Percentiles rank a stretch among this genome's conserved stretches.
phyloP scores from a whole-genome alignment of 2,329 filamentous ascomycete species.

The Apiospora aurea region DNA sequence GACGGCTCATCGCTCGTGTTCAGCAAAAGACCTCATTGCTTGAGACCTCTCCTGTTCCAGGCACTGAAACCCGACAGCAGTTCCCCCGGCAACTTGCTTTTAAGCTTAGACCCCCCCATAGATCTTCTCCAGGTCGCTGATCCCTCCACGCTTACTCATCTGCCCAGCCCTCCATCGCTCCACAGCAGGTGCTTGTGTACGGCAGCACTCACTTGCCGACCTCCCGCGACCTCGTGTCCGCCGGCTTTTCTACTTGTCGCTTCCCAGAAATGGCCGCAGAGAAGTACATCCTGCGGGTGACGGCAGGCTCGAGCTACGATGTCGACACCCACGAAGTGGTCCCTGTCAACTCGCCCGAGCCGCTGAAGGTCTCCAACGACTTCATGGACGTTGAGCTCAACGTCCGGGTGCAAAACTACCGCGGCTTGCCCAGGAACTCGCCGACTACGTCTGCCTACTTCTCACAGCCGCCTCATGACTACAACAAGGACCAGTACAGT shows the following conservation, averaged over 20 bases:
- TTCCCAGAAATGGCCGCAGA: conserved; percentile 44
- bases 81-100: neutral
- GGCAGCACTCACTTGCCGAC: neutral
- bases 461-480: conserved; percentile 68
- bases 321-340: conserved; percentile 74
- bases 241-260: no score
- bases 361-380: conserved; percentile 68
- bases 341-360: conserved; percentile 73
- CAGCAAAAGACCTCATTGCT: neutral
- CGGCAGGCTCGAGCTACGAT: conserved; percentile 81
- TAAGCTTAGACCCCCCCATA: neutral
- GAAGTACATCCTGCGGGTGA: conserved; percentile 82
- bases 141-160: conserved; percentile 9
- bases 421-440: conserved; percentile 74
- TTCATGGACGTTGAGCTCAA: conserved; percentile 72
- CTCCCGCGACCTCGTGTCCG: neutral
- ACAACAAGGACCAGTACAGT: conserved; percentile 79
- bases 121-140: neutral
- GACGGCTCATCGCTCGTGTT: neutral
- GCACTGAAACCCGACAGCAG: neutral
- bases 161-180: neutral
- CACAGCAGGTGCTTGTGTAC: neutral
- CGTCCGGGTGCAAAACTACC: conserved; percentile 73
- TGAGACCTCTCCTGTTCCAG: neutral
- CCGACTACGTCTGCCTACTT: conserved; percentile 82